Base-by-base conservation (phyloP, 352 stramenopile genomes). In the Blastocystis sp. region DNA sequence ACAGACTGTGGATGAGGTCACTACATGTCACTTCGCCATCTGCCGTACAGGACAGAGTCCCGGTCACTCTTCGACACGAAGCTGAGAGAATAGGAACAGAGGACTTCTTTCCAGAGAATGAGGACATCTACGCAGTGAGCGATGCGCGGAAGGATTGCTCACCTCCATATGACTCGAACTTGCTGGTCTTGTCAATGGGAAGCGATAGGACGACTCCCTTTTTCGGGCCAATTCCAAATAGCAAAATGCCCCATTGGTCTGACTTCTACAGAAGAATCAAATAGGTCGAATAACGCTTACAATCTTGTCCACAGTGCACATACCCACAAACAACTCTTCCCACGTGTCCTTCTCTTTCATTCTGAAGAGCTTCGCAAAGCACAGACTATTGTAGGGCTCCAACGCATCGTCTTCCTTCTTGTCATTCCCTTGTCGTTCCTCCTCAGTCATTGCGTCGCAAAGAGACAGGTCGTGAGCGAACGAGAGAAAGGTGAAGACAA, bases 31-130 rank as follows among this genome's bases (percentile, higher is more conserved):
- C 16, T 21, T 11, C 3, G 1, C 1, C 40, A 24, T 1, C 4
- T 24, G n/a, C 9, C 21, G 2, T 81, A 81, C 69, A 81, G 32
- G 27, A 81, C 56, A 46, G 29, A 49, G 40, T 81, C 69, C 4
- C 69, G 42, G 48, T 81, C 69, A 6, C 38, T 40, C 14, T 29
- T 40, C 16, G 27, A 16, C 18, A 81, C n/a, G 63, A 81, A 81
- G 42, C 69, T 81, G 4, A 81, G 48, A 4, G 69, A 81, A 42
- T 81, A 81, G 14, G 69, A 81, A n/a, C 34, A 81, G 34, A 63
- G n/a, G 27, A 48, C 38, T 64, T 81, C 69, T 44, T 81, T 81
- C 69, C 69, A 81, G 11, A 81, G 48, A 29, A 81, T 32, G 1
- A 81, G 48, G 21, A 81, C 48, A 46, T 81, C 69, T 81, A 64